Evolutionary conservation across 1,139 yeast genomes (phyloP).

Genomic region (Taphrina pruni): DNA sequence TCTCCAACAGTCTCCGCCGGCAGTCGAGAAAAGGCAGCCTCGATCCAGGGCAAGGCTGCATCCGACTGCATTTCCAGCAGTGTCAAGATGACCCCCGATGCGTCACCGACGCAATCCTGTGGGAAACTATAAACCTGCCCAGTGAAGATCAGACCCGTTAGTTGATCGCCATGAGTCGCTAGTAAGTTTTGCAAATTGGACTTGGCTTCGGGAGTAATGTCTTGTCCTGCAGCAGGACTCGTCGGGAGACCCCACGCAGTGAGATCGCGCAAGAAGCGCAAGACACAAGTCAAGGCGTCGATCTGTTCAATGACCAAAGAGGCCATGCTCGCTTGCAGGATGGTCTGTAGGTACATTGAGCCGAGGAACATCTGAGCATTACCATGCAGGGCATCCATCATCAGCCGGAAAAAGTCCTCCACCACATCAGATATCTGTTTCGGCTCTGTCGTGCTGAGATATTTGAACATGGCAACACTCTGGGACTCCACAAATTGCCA

Average conservation of each 20-base stretch:
- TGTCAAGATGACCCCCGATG: constrained; percentile 74
- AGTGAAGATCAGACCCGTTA: constrained; percentile 62
- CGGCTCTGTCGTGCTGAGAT: constrained; percentile 49
- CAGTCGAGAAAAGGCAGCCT: constrained; percentile 60
- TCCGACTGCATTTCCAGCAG: constrained; percentile 63
- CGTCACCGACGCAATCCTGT: constrained; percentile 71
- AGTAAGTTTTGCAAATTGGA: constrained; percentile 32
- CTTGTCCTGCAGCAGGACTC: constrained; percentile 75
- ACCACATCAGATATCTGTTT: constrained; percentile 70
- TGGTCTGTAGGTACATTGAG: constrained; percentile 62
- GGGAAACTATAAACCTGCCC: constrained; percentile 79
- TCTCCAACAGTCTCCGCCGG: constrained; percentile 66
- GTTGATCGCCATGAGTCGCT: constrained; percentile 61
- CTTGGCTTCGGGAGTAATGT: constrained; percentile 51
- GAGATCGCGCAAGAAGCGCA: constrained; percentile 79
- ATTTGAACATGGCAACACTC: constrained; percentile 55
- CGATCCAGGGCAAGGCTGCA: constrained; percentile 65
- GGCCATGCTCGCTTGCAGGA: constrained; percentile 66
- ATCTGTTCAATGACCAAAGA: constrained; percentile 67
- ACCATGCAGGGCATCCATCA: constrained; percentile 77
- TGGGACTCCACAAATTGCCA: constrained; percentile 62
- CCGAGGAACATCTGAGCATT: constrained; percentile 71
- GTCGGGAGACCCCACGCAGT: constrained; percentile 81
- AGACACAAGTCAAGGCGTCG: constrained; percentile 71
- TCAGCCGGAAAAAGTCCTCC: constrained; percentile 88